Evolutionary conservation across 1,284 basidiomycete genomes (phyloP).

Genomic region (Tremellales sp.): DNA sequence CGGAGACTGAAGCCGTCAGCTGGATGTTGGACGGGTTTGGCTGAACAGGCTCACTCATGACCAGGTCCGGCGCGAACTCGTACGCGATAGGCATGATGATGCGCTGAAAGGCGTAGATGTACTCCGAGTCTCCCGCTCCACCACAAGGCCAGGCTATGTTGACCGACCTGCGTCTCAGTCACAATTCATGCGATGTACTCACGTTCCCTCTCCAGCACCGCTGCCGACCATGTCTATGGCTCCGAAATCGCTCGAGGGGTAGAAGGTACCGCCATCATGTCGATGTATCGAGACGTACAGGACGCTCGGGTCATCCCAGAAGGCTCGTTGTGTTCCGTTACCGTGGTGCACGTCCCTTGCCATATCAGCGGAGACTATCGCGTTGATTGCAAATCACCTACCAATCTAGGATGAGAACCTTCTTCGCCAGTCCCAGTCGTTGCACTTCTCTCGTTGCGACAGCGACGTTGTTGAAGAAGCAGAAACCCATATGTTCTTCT

Average conservation of each 20-base stretch:
- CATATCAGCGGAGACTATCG: conserved; percentile 1
- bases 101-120: conserved; percentile 92
- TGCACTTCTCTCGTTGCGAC: conserved; percentile 81
- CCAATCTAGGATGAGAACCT: conserved; percentile 93
- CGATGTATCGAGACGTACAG: conserved; percentile 96
- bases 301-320: conserved; percentile 84
- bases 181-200: conserved; percentile 45
- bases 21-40: neutral
- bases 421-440: conserved; percentile 63
- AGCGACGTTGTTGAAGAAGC: conserved; percentile 98
- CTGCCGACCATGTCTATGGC: conserved; percentile 78
- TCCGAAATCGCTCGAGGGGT: conserved; percentile 88
- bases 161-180: conserved; percentile 61
- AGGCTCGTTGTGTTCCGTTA: conserved; percentile 94
- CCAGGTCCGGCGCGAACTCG: conserved; percentile 92
- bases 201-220: conserved; percentile 77
- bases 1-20: conserved; percentile 65
- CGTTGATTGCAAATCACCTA: conserved; percentile 48
- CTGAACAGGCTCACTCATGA: conserved; percentile 71
- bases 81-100: conserved; percentile 95
- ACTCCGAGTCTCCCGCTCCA: conserved; percentile 93
- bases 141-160: conserved; percentile 91
- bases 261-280: conserved; percentile 85
- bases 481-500: conserved; percentile 97
- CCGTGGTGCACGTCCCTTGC: conserved; percentile 98